Base-by-base conservation (phyloP, 768 basidiomycete genomes). In the Lentinula edodes region DNA sequence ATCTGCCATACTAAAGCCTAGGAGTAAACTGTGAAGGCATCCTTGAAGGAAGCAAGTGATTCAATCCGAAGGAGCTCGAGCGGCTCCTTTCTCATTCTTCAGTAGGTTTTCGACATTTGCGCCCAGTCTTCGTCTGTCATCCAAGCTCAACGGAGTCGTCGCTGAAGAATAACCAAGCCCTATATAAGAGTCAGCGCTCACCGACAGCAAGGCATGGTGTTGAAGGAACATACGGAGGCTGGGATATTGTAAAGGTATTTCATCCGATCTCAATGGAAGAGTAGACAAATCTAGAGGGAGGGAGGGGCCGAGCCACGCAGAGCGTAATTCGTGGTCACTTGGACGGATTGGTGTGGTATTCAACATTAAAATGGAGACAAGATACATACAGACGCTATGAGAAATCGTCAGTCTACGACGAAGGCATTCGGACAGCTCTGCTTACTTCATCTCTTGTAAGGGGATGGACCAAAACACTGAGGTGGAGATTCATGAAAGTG, bases 231-330 rank as follows among this genome's bases (percentile, higher is more conserved):
- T 66, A 87, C 87, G 82, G 53, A 88, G 76, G 60, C 81, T 85
- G 1, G 83, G 72, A 63, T 91, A 92, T 66, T 91, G 89, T 20
- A 85, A 61, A 0, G 88, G 89, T n/a, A 90, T 65, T 2, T 81
- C 74, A 0, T 82, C 80, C 54, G 71, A 76, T 51, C 75, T 66
- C n/a, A 84, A 61, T 0, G 85, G 83, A 18, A 92, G 78, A 6
- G 64, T 71, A 9, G 80, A 76, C 6, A 90, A 78, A 67, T 91
- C 85, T 20, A 91, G 77, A 1, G 88, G 86, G 72, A 78, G 87
- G 2, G 90, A 70, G 36, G 86, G 82, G 0, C 90, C 90, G 15
- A 92, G 80, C 90, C 90, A 92, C 1, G 89, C 85, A 23, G 73
- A 78, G 3, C 90, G 83, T n/a, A 73, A 62, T 66, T 88, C 84